Base-by-base conservation (phyloP, 1,284 basidiomycete genomes). In the Phellopilus nigrolimitatus region DNA sequence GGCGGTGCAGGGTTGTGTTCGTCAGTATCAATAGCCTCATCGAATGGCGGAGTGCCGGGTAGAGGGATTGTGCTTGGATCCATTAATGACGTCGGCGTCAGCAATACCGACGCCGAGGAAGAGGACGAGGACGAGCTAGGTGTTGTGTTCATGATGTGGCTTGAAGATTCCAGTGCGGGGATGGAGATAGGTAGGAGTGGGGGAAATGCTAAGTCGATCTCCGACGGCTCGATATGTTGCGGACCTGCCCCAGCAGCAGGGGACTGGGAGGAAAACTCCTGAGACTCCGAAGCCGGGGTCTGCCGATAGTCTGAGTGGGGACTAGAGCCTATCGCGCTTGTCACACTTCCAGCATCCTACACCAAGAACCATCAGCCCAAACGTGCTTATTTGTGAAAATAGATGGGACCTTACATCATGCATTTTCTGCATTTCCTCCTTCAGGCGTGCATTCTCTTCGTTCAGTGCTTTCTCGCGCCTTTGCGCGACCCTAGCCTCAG, bases 11-110 rank as follows among this genome's bases (percentile, higher is more conserved):
- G 30, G 24, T 49, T 28, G 12, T 34, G 17, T 10, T 15, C 21
- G n/a, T 31, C 30, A 17, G 19, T 13, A 12, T 21, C 19, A 8
- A 30, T 30, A 24, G 41, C 25, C 4, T 48, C 46, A 21, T 48
- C 46, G 17, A 49, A 43, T n/a, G 41, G 39, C 10, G 49, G 42
- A 3, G 50, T 47, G 4, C 15, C 19, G 3, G 50, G 50, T 10
- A 52, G 42, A 12, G 50, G 50, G 17, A 52, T 39, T 21, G 21
- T 42, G 31, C 45, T 52, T 7, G 44, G 50, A 24, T 52, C 43
- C 17, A 40, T 40, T 7, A 21, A 7, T 47, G 44, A 47, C 1
- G 50, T 39, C n/a, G 45, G 45, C 12, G 50, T 47, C 8, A 8
- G 21, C 7, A 42, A n/a, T n/a, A n/a, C n/a, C n/a, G 27, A 13